Base-by-base conservation (phyloP, 208 protist species). In the Phytomonas sp. region DNA sequence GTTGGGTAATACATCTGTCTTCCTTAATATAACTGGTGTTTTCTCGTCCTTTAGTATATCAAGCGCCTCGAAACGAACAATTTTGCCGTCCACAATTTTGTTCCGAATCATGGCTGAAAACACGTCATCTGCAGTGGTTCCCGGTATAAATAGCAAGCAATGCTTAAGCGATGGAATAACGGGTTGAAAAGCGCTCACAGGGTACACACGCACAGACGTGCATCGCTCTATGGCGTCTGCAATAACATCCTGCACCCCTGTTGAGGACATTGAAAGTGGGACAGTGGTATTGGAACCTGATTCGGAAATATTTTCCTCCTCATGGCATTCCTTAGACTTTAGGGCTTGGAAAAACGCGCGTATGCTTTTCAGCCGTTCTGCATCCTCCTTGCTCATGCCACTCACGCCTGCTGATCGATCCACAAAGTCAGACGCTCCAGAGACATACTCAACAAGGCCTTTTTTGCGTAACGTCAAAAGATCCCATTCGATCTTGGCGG, bases 31-130 rank as follows among this genome's bases (percentile, higher is more conserved):
- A 59, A 75, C 70, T 43, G 34, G 40, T 23, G 59, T 28, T 7
- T 32, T 43, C 3, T 29, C 23, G 11, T 40, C 32, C 36, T 66
- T 71, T 34, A 40, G 5, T 46, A 77, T 74, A 60, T 80, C 70
- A n/a, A 88, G 60, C 37, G 82, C 83, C 76, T 96, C 90, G 63
- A 89, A 96, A 31, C 90, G 83, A 53, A 93, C 90, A n/a, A 93
- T 76, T 74, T 93, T 96, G 33, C 90, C 90, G 30, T 93, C 82
- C 20, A 93, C 34, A 63, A 90, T 70, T 46, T 81, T 74, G 31
- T 80, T 66, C 51, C 85, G 74, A 29, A 74, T 60, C 71, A 96
- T 71, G n/a, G 80, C 72, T 66, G 78, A 75, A 70, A 94, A 96
- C 13, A 94, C 82, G 6, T 83, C 76, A 37, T 92, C 87, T 0